Conservation (phyloP, 768 basidiomycete genomes). For the Boletus pseudo-olivaceus region DNA sequence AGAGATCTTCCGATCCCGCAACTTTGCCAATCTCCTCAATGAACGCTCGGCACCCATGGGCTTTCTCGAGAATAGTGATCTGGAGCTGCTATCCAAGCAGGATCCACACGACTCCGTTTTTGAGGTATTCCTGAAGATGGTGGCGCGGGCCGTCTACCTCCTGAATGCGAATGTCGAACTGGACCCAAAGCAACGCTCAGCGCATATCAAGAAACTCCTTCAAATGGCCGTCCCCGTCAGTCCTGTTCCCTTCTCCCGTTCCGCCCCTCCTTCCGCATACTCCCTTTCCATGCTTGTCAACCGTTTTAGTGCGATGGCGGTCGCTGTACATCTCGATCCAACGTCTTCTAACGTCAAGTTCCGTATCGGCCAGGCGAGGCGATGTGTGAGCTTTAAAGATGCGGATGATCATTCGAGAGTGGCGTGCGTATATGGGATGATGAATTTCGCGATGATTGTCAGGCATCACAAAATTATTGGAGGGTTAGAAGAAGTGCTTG, state of each 20-base stretch:
- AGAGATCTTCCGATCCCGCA: constrained; percentile 72
- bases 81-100: constrained; percentile 47
- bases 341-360: constrained; percentile 41
- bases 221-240: constrained; percentile 71
- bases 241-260: constrained; percentile 59
- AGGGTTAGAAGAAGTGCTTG: constrained; percentile 47
- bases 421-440: constrained; percentile 73
- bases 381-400: constrained; percentile 63
- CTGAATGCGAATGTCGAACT: constrained; percentile 33
- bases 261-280: constrained; percentile 43
- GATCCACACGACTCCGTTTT: constrained; percentile 67
- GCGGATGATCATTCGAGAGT: constrained; percentile 61
- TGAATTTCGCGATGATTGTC: constrained; percentile 63
- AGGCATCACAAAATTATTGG: constrained; percentile 46
- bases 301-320: constrained; percentile 68
- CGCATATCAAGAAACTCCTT: constrained; percentile 62
- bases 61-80: constrained; percentile 59
- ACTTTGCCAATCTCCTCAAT: constrained; percentile 66
- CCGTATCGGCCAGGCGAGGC: constrained; percentile 61
- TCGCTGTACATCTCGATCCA: constrained; percentile 68
- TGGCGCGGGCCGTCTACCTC: constrained; percentile 53
- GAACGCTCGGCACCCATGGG: constrained; percentile 64
- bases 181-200: constrained; percentile 35
- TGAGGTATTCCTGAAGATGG: constrained; percentile 75
- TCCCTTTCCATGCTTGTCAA: constrained; percentile 80